Base-by-base conservation (phyloP, 805 yeast species). In the Candida methanosorbosa region DNA sequence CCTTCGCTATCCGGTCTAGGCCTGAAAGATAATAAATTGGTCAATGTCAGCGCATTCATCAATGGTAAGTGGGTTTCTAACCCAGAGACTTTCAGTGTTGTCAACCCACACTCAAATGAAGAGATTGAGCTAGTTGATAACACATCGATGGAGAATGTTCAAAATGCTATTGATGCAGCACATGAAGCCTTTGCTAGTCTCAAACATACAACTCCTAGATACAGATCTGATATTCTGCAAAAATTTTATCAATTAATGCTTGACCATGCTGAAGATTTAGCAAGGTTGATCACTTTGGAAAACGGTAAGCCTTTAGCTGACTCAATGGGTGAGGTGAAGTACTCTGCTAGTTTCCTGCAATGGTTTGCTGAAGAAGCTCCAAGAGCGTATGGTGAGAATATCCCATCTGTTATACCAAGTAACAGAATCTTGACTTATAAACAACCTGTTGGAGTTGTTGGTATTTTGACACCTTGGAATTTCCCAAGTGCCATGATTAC, bases 331-430 rank as follows among this genome's bases (percentile, higher is more conserved):
- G 94, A 83, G 51, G 69, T 82, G 16, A 49, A 48, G 27, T 76
- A 78, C 44, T 78, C 84, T 8, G 83, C 86, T 1, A 70, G 81
- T 9, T 87, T 81, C 54, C 77, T 84, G 52, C 85, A 84, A 52
- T 88, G 96, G 95, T 87, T 75, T 54, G 69, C 90, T 20, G 88
- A 80, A 50, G 83, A 77, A 44, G 88, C 90, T 3, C 80, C 85
- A n/a, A 67, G 87, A 38, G 53, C 70, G 15, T 61, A 72, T 37
- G 92, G 90, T 6, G 77, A 74, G 40, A 55, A 70, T 6, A 72
- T 81, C 36, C 68, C 70, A n/a, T 72, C 85, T 2, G 61, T 66
- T 30, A 61, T 57, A 37, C 54, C 72, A 1, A 41, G 53, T 18
- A 65, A 61, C 46, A 63, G 77, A 36, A 75, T 81, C 36, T 44